phyloP scores from a whole-genome alignment of 305 asterid species.

The Stenogyne calaminthoides region DNA sequence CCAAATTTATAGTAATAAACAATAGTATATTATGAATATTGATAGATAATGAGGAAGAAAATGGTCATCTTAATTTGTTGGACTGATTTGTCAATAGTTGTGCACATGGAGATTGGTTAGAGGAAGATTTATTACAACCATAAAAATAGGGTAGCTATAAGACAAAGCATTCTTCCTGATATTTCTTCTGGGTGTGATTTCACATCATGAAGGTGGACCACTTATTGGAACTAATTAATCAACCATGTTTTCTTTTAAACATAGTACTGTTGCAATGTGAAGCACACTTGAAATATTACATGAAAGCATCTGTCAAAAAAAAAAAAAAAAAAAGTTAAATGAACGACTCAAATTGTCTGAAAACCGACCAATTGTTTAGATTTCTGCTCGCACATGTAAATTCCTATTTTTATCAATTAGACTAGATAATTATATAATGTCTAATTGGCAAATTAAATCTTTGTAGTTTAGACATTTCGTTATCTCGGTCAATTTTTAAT shows the following conservation, averaged over 20 bases:
- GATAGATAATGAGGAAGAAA: not conserved
- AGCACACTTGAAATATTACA: constrained; percentile 17
- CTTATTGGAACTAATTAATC: not conserved
- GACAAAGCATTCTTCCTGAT: constrained; percentile 25
- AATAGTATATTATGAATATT: not conserved
- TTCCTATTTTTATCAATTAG: not conserved
- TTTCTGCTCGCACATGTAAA: no score
- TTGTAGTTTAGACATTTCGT: not conserved
- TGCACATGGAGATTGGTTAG: constrained; percentile 19
- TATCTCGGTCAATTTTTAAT: not conserved
- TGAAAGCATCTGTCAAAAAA: no score
- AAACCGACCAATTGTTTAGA: not conserved
- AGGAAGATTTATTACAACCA: constrained; percentile 36
- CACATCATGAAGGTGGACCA: constrained; percentile 33
- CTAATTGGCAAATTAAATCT: not conserved
- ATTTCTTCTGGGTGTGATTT: constrained; percentile 24
- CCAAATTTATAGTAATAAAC: constrained; percentile 2
- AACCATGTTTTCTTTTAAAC: not conserved
- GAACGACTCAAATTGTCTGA: not conserved
- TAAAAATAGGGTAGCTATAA: constrained; percentile 23
- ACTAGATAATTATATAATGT: no score
- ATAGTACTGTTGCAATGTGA: constrained; percentile 9
- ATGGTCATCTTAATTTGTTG: constrained; percentile 5
- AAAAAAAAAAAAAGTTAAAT: no score
- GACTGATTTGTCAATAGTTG: constrained; percentile 1